Conservation (phyloP, 768 basidiomycete species). For the Psilocybe subaeruginosa region DNA sequence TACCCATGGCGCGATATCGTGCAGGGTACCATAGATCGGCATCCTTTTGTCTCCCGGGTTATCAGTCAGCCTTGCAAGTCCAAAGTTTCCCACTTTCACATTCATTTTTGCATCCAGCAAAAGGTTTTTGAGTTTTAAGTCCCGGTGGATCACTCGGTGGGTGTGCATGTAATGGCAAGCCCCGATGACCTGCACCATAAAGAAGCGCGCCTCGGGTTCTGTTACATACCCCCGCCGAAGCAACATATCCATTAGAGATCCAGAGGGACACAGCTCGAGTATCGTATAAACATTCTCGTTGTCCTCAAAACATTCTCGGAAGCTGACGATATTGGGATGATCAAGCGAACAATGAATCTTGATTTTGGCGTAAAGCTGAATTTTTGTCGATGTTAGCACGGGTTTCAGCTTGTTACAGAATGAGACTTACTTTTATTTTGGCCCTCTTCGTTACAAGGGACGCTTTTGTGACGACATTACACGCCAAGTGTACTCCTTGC, state of each 20-base stretch:
- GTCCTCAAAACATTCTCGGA: conserved; percentile 96
- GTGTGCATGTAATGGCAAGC: conserved; percentile 62
- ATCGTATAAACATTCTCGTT: conserved; percentile 82
- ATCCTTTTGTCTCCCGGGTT: conserved; percentile 97
- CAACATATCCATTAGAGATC: conserved; percentile 90
- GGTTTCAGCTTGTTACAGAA: background rate
- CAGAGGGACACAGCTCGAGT: conserved; percentile 85
- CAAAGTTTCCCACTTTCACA: conserved; percentile 96
- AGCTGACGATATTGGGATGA: conserved; percentile 92
- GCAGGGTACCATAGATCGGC: conserved; percentile 98
- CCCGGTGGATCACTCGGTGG: conserved; percentile 91
- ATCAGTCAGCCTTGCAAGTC: conserved; percentile 94
- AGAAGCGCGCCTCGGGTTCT: conserved; percentile 92
- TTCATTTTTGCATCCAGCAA: conserved; percentile 93
- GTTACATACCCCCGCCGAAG: conserved; percentile 82
- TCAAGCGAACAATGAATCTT: conserved; percentile 92
- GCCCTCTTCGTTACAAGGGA: conserved; percentile 95
- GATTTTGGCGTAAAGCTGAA: conserved; percentile 97
- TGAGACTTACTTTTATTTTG: conserved; percentile 80
- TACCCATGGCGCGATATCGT: conserved; percentile 98
- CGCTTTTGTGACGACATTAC: conserved; percentile 94
- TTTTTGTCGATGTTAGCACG: background rate
- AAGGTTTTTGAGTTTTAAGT: conserved; percentile 95
- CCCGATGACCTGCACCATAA: conserved; percentile 92
- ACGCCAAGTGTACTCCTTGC: conserved; percentile 68